Evolutionary conservation across 2,329 filamentous ascomycete genomes (phyloP).

Genomic region (Trichophyton verrucosum): DNA sequence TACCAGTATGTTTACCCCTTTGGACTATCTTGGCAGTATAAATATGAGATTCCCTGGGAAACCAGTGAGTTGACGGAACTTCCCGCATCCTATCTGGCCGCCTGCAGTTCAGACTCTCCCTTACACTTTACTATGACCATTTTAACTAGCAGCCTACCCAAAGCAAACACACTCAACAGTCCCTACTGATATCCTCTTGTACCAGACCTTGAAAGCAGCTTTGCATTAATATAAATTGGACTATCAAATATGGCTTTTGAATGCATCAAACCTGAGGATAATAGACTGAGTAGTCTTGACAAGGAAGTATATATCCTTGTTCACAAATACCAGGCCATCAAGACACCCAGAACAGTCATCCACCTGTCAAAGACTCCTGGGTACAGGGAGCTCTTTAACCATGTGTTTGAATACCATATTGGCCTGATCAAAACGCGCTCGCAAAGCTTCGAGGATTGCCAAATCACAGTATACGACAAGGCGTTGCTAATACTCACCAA

Average conservation of each 20-base stretch:
- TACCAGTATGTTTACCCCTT: neutral
- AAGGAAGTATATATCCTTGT: constrained; percentile 15
- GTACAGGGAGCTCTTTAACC: constrained; percentile 19
- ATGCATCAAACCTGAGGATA: neutral
- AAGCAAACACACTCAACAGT: neutral
- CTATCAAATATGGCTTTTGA: neutral
- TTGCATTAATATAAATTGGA: neutral
- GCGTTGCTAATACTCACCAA: constrained; percentile 26
- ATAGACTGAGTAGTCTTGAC: neutral
- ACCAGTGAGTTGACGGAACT: neutral
- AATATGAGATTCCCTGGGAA: neutral
- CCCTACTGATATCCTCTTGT: neutral
- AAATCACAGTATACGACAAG: constrained; percentile 32
- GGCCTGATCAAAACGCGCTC: constrained; percentile 26
- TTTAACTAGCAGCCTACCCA: too few species aligned
- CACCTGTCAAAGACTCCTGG: constrained; percentile 20
- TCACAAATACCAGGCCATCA: constrained; percentile 17
- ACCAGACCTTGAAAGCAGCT: neutral
- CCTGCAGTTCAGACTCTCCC: neutral
- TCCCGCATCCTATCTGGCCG: neutral
- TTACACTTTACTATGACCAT: too few species aligned
- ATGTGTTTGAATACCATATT: constrained; percentile 26
- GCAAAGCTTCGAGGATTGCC: constrained; percentile 22
- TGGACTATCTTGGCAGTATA: neutral
- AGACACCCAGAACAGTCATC: constrained; percentile 20